A percentile compares a stretch with the other conserved stretches of the same genome.
Conservation (phyloP, 108 stramenopile species). For the Fistulifera solaris region DNA sequence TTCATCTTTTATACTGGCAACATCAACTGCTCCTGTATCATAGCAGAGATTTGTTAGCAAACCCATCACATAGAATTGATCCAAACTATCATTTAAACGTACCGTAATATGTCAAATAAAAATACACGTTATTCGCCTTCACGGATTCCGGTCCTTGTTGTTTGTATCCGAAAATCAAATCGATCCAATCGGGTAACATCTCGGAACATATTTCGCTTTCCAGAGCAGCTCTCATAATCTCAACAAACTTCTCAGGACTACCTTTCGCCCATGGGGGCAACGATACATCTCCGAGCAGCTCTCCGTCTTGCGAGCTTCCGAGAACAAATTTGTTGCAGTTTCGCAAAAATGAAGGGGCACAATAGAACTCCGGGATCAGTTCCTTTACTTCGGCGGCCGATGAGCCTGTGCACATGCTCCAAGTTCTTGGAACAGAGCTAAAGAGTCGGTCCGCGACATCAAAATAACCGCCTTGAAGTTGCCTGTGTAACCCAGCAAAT, state of each 20-base stretch:
- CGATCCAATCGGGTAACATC: conserved; percentile 96
- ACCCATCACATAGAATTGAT: too few species aligned
- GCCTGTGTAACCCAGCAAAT: conserved; percentile 82
- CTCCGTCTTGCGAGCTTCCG: conserved; percentile 92
- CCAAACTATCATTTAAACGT: too few species aligned
- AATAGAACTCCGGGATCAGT: conserved; percentile 94
- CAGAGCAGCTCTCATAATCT: conserved; percentile 78
- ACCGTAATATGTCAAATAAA: conserved; percentile 97
- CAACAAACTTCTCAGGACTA: conserved; percentile 83
- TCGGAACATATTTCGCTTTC: conserved; percentile 84
- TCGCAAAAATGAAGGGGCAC: conserved; percentile 82
- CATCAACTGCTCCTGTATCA: conserved; percentile 62
- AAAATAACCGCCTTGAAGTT: conserved; percentile 93
- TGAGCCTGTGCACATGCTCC: conserved; percentile 86
- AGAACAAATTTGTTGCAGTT: conserved; percentile 88
- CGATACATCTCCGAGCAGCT: conserved; percentile 85
- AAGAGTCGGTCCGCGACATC: conserved; percentile 98
- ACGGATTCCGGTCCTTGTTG: conserved; percentile 93
- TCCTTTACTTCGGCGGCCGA: conserved; percentile 92
- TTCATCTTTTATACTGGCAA: conserved; percentile 90
- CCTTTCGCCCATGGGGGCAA: conserved; percentile 98
- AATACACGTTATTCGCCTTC: conserved; percentile 94
- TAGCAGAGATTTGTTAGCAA: too few species aligned
- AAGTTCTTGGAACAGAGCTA: conserved; percentile 85
- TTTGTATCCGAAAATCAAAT: conserved; percentile 91